These are phyloP conservation scores for Solanum etuberosum DNA, from an alignment of 257 asterid genomes.

Conservation along the genomic window DNA sequence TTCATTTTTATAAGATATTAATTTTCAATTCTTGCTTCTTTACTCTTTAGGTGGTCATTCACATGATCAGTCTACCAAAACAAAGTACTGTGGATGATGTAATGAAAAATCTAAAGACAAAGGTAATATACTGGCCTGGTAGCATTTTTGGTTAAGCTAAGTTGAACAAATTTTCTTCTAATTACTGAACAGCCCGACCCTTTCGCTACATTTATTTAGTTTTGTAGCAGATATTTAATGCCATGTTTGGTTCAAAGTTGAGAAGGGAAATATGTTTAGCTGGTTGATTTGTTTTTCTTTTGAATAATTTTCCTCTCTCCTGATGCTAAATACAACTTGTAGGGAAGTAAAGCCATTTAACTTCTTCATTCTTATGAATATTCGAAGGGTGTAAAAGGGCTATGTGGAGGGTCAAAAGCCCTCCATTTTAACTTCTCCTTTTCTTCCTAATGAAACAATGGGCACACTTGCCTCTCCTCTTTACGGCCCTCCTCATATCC, in stretches of 20 bases:
- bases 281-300: not conserved
- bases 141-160: not conserved
- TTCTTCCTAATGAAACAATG: not conserved
- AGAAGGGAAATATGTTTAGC: not conserved
- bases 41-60: conserved; percentile 54
- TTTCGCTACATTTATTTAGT: not conserved
- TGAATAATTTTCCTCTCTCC: not conserved
- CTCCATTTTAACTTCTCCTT: not conserved
- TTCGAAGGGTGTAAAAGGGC: not conserved
- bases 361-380: not conserved
- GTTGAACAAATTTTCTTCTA: not conserved
- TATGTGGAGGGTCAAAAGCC: not conserved
- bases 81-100: conserved; percentile 95
- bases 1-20: not conserved
- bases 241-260: not conserved
- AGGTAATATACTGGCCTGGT: conserved; percentile 27
- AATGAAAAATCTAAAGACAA: conserved; percentile 72
- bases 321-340: not conserved
- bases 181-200: not conserved
- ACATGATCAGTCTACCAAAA: conserved; percentile 76
- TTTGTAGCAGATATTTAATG: not conserved
- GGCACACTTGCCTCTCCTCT: not conserved
- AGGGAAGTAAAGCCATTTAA: not conserved
- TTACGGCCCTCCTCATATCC: not conserved
- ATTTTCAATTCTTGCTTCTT: not conserved